These are phyloP conservation scores for Ophiostoma australiae DNA, from an alignment of 2,329 filamentous ascomycete species.

Conservation along the genomic window DNA sequence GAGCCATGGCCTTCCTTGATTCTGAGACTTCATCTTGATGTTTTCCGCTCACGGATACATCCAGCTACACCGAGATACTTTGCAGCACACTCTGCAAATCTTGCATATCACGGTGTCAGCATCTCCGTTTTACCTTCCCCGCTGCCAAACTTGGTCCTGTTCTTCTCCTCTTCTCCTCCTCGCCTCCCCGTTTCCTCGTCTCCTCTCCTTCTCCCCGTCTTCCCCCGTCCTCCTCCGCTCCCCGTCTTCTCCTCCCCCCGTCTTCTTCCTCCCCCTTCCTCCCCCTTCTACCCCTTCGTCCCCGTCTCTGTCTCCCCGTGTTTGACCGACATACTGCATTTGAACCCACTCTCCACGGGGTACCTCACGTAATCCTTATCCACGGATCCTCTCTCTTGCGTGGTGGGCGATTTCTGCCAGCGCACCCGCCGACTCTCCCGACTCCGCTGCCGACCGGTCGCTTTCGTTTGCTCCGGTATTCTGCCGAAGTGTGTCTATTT, in stretches of 20 bases:
- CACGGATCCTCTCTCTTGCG: not conserved
- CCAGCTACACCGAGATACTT: not conserved
- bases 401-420: not conserved
- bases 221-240: not conserved
- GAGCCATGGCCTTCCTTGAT: not conserved
- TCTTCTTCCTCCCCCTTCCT: not conserved
- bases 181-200: too few species aligned
- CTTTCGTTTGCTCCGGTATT: not conserved
- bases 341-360: not conserved
- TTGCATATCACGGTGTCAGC: not conserved
- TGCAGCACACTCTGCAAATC: not conserved
- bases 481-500: not conserved
- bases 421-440: too few species aligned
- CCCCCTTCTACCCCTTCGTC: not conserved
- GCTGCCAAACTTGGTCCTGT: not conserved
- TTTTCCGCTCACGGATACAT: not conserved
- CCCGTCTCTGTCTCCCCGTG: not conserved
- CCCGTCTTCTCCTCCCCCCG: not conserved
- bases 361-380: not conserved
- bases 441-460: not conserved
- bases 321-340: not conserved
- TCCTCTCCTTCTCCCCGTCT: not conserved
- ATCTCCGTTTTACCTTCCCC: not conserved
- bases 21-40: not conserved
- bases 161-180: not conserved